Evolutionary conservation across 2,329 filamentous ascomycete genomes (phyloP), one percentile per base, ranked within the genome.

Genomic region (Aspergillus hiratsukae): DNA sequence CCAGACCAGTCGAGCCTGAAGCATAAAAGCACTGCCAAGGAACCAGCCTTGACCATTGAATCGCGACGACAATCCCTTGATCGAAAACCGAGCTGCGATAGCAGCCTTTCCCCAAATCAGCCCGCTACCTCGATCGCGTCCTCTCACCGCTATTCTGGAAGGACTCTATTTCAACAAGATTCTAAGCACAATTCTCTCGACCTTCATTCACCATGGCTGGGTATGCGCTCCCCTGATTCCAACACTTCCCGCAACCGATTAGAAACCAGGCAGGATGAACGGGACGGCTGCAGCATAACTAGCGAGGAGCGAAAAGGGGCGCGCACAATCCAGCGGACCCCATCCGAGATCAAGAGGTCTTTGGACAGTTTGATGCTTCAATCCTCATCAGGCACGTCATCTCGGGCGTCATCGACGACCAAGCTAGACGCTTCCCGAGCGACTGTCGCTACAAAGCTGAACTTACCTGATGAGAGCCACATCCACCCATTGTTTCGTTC

Each of bases 401-500:
- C 69, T 1, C 65, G 63, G 2, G 53, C 64, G 9, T 55, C 63
- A 17, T 65, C 65, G 1, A 65, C 62, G 2, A 55, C 60, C 6
- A 58, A 61, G 5, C 29, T 61, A 9, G 64, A 63, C 19, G 55
- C 56, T 6, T 56, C 61, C 8, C 57, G 51, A 6, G 58, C 54
- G 48, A 60, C 63, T 23, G 35, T 46, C 3, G 54, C 58, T 19
- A 49, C 66, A 31, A 67, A 63, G 52, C 50, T 65, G 31, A 61
- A 57, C 21, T 54, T 64, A 3, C 56, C 64, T 14, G 75, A 76
- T 57, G 80, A 83, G 63, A 75, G 77, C 10, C 76, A 83, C 56
- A 84, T 85, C 52, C 83, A 85, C 62, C 83, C 83, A 11, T 72
- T 85, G 3, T 85, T 85, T 68, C 76, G 83, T 45, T 76, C 76